Percentiles rank a stretch among this genome's conserved stretches.
Evolutionary conservation across 1,284 basidiomycete species (phyloP).

Genomic region (Irpex lacteus): DNA sequence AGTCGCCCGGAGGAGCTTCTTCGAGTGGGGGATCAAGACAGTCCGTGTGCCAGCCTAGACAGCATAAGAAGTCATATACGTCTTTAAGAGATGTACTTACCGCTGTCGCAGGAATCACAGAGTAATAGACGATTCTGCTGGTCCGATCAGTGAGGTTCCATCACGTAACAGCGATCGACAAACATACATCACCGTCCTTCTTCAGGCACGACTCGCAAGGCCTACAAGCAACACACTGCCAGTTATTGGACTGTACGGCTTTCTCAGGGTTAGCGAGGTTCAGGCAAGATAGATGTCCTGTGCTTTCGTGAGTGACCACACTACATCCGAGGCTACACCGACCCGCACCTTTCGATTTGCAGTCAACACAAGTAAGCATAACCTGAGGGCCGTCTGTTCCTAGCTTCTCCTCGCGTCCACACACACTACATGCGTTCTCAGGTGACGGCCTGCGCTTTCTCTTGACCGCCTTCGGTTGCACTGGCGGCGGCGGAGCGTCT

Average conservation of each 20-base stretch:
- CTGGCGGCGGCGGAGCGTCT: slow-evolving; percentile 25
- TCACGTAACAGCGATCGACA: slow-evolving; percentile 7
- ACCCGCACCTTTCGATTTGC: slow-evolving; percentile 56
- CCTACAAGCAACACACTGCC: slow-evolving; percentile 95
- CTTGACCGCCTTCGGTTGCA: slow-evolving; percentile 26
- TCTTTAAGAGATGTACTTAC: slow-evolving; percentile 32
- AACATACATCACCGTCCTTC: slow-evolving; percentile 88
- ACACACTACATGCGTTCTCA: slow-evolving; percentile 67
- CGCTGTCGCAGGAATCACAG: slow-evolving; percentile 94
- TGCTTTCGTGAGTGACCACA: background rate
- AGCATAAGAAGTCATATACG: slow-evolving; percentile 7
- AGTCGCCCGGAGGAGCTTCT: slow-evolving; percentile 70
- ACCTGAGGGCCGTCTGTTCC: slow-evolving; percentile 46
- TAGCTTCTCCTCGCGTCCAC: slow-evolving; percentile 61
- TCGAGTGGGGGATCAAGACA: slow-evolving; percentile 78
- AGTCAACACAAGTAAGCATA: slow-evolving; percentile 72
- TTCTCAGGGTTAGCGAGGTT: slow-evolving; percentile 49
- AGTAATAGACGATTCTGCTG: slow-evolving; percentile 80
- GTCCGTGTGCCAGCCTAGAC: slow-evolving; percentile 84
- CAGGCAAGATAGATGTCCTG: slow-evolving; percentile 82
- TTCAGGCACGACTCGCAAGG: slow-evolving; percentile 84
- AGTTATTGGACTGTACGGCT: slow-evolving; percentile 68
- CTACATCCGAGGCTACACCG: slow-evolving; percentile 1
- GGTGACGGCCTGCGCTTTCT: slow-evolving; percentile 52
- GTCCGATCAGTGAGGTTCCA: slow-evolving; percentile 16